Evolutionary conservation across 2,329 filamentous ascomycete genomes (phyloP).

Genomic region (Leptosphaerulina australis): DNA sequence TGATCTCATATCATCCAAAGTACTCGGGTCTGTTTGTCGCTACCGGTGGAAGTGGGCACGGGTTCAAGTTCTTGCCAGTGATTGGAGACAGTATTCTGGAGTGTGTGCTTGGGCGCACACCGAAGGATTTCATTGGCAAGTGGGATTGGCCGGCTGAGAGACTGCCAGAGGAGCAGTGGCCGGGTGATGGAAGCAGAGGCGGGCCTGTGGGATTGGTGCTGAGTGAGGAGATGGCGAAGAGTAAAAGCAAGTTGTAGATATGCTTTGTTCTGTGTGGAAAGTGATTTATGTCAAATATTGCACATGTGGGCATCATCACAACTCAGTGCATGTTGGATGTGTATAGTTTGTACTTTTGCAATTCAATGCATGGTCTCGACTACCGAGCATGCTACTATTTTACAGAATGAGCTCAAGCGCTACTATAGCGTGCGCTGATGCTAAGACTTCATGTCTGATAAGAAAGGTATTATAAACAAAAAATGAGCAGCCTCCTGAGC

Average conservation of each 20-base stretch:
- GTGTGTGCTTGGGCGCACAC: constrained; percentile 52
- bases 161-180: constrained; percentile 45
- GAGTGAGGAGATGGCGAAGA: constrained; percentile 51
- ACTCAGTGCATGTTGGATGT: not conserved
- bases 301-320: constrained; percentile 7
- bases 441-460: not conserved
- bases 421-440: constrained; percentile 9
- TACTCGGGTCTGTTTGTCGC: constrained; percentile 63
- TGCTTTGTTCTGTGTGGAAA: not conserved
- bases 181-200: constrained; percentile 48
- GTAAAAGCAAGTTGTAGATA: constrained; percentile 35
- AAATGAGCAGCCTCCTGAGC: constrained; percentile 7
- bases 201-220: constrained; percentile 48
- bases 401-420: constrained; percentile 1
- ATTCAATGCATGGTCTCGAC: not conserved
- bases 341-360: not conserved
- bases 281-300: not conserved
- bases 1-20: constrained; percentile 59
- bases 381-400: not conserved
- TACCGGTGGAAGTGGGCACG: constrained; percentile 67
- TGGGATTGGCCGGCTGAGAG: constrained; percentile 61
- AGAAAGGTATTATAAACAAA: constrained; percentile 6
- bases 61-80: constrained; percentile 66
- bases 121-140: constrained; percentile 63
- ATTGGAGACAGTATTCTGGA: constrained; percentile 63